Evolutionary conservation across 2,329 filamentous ascomycete species (phyloP).

Genomic region (Cryphonectria carpinicola): DNA sequence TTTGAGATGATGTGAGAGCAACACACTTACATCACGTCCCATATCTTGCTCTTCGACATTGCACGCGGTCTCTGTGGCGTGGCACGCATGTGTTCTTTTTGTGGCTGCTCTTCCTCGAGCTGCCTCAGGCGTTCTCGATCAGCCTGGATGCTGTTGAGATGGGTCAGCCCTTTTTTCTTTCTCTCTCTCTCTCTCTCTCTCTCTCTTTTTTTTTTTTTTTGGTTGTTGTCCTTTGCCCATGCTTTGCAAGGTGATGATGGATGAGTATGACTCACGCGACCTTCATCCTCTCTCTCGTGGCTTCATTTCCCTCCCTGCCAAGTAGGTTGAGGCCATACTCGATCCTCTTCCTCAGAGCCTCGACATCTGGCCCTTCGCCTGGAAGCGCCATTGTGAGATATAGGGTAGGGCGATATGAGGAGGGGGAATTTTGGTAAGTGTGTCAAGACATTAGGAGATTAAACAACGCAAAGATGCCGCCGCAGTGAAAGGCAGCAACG

Average conservation of each 20-base stretch:
- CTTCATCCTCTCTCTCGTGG: slow-evolving; percentile 14
- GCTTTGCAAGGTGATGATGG: background rate
- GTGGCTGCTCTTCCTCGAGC: background rate
- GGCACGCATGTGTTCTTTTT: background rate
- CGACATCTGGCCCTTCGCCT: background rate
- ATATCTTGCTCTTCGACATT: slow-evolving; percentile 3
- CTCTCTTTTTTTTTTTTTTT: background rate
- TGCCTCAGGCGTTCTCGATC: slow-evolving; percentile 11
- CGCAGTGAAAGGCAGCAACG: slow-evolving; percentile 1
- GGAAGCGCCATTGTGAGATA: slow-evolving; percentile 1
- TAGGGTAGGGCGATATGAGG: too few species aligned
- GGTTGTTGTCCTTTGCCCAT: background rate
- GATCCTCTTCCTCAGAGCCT: slow-evolving; percentile 12
- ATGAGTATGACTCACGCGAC: background rate
- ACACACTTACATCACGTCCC: slow-evolving; percentile 6
- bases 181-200: too few species aligned
- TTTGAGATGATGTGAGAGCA: background rate
- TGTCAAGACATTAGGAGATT: background rate
- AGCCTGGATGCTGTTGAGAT: slow-evolving; percentile 4
- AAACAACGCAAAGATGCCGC: background rate
- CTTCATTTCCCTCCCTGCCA: background rate
- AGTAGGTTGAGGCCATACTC: slow-evolving; percentile 8
- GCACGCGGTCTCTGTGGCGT: background rate
- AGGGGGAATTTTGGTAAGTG: too few species aligned
- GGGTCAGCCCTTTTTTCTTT: too few species aligned